phyloP scores from a whole-genome alignment of 176 grass and related monocot genomes.

The Phyllostachys edulis region DNA sequence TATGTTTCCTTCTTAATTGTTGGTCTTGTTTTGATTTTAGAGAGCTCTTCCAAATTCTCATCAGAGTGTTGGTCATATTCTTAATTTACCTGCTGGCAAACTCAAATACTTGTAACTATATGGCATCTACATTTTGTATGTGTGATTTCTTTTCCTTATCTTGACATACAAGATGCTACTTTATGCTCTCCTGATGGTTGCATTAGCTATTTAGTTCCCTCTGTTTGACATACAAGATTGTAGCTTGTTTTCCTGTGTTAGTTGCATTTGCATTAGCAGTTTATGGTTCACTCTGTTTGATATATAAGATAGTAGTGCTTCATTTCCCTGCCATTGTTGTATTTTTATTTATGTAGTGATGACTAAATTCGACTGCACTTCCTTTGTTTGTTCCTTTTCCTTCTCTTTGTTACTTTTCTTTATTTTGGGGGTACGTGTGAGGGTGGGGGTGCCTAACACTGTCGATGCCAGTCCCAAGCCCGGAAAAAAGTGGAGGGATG shows the following conservation, averaged over 20 bases:
- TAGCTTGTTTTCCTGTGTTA: neutral
- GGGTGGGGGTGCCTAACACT: too few species aligned
- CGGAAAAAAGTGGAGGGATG: constrained; percentile 49
- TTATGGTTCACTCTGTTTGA: neutral
- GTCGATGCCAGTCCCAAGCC: constrained; percentile 49
- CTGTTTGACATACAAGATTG: neutral
- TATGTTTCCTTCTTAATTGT: neutral
- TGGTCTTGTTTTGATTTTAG: neutral
- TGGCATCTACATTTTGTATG: neutral
- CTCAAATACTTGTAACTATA: neutral
- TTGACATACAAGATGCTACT: neutral
- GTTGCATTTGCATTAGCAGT: neutral
- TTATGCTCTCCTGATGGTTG: neutral
- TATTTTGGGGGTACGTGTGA: too few species aligned
- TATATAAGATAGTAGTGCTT: neutral
- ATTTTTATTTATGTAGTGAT: neutral
- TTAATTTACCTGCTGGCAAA: neutral
- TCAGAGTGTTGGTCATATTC: neutral
- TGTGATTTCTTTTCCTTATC: neutral
- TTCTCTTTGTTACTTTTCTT: neutral
- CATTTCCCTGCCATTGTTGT: neutral
- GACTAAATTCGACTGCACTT: neutral
- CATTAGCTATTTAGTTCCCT: neutral
- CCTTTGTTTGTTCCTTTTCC: neutral
- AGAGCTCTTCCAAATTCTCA: neutral